Conservation (phyloP, 257 asterid genomes). For the Nicotiana tabacum region DNA sequence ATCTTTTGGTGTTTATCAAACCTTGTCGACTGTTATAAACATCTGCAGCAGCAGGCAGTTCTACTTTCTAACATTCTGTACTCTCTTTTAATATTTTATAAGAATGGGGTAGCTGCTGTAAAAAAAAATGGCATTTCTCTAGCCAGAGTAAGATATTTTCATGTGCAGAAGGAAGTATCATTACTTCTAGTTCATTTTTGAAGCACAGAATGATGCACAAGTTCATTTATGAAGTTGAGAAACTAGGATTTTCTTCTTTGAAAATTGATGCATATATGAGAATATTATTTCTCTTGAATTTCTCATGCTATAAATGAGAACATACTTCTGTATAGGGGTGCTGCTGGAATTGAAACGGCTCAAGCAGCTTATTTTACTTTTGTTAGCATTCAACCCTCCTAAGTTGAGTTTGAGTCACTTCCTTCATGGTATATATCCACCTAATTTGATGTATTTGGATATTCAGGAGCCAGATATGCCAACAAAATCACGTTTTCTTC, state of each 20-base stretch:
- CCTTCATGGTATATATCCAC: not conserved
- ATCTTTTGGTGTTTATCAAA: not conserved
- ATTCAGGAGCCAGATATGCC: slow-evolving; percentile 52
- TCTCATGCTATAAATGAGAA: slow-evolving; percentile 1
- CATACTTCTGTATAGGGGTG: not conserved
- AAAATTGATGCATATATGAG: slow-evolving; percentile 3
- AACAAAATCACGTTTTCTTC: slow-evolving; percentile 69
- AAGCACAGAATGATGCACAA: not conserved
- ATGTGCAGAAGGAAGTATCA: not conserved
- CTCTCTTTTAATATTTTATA: not conserved
- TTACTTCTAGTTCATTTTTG: not conserved
- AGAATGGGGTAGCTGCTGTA: not conserved
- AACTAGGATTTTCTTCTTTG: not conserved
- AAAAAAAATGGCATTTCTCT: not conserved
- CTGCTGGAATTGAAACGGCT: not conserved
- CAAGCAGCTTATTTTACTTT: not conserved
- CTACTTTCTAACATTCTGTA: not conserved
- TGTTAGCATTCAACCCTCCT: not conserved
- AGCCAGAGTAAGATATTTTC: not conserved
- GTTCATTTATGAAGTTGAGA: not conserved
- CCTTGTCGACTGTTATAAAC: not conserved
- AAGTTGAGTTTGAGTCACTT: not conserved
- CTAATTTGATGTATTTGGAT: slow-evolving; percentile 10
- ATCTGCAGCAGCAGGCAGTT: not conserved
- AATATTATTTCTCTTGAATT: not conserved